Evolutionary conservation across 2,329 filamentous ascomycete genomes (phyloP), one percentile per base, ranked within the genome.

Genomic region (Periconia digitata): DNA sequence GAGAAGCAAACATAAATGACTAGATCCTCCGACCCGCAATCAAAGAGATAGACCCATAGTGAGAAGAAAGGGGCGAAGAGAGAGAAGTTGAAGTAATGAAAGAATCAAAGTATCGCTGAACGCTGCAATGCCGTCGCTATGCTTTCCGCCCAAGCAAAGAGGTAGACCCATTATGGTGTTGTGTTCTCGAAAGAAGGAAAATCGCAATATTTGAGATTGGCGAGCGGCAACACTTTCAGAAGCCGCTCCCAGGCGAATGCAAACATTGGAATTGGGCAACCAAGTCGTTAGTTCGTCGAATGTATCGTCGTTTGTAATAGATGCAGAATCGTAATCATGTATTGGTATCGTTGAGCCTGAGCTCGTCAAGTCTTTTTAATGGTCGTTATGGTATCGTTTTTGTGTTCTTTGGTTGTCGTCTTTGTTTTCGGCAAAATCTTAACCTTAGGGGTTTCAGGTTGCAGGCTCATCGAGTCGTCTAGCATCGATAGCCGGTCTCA

Each of bases 401-500:
- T 40, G 22, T 29, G 23, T 44, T 49, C 50, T 52, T 50, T 46
- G 41, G 42, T 46, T 23, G n/a, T n/a, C n/a, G n/a, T n/a, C 43
- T 32, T 44, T 24, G 35, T 38, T 40, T 44, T 21, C 17, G 32
- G 34, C 40, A 41, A 48, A 35, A 21, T 24, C 36, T 27, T 40
- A 35, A 40, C 16, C 23, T 8, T 39, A 23, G 43, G 46, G 27
- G 50, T 45, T 44, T 43, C 32, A 29, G 35, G 47, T 29, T 43
- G 16, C 21, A 12, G 8, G 27, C 27, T 32, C 5, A 10, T 12
- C 27, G 27, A 12, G 8, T 34, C 18, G 55, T 50, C 58, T 56
- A 65, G 44, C 53, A 63, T 22, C 53, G 53, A 51, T 68, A 76
- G 17, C 72, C 73, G n/a, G 63, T 69, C 47, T 76, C 74, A 13